Evolutionary conservation across 345 rosid genomes (phyloP).

Genomic region (Ceriops decandra): DNA sequence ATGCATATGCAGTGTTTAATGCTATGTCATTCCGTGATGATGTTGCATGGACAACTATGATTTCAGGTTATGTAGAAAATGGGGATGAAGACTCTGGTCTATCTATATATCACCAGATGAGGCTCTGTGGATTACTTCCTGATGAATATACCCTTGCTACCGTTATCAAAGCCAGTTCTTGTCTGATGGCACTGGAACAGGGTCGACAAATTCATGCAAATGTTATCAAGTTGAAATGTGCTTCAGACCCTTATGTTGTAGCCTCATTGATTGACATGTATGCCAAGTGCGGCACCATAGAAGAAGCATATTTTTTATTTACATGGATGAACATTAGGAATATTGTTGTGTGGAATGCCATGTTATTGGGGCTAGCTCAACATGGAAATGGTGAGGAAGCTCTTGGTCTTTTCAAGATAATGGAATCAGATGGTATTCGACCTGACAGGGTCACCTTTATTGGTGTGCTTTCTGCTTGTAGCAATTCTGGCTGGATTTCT

Average conservation of each 20-base stretch:
- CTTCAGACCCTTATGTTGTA: slow-evolving; percentile 41
- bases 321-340: slow-evolving; percentile 32
- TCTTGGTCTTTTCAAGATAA: slow-evolving; percentile 37
- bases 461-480: slow-evolving; percentile 54
- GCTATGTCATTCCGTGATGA: slow-evolving; percentile 43
- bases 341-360: slow-evolving; percentile 46
- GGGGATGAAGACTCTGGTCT: slow-evolving; percentile 54
- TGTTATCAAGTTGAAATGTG: slow-evolving; percentile 45
- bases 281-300: slow-evolving; percentile 63
- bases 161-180: slow-evolving; percentile 57
- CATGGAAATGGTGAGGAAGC: slow-evolving; percentile 57
- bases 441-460: slow-evolving; percentile 51
- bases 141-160: slow-evolving; percentile 63
- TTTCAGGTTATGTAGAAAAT: slow-evolving; percentile 60
- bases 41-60: slow-evolving; percentile 74
- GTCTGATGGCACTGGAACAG: slow-evolving; percentile 53
- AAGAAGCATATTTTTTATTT: slow-evolving; percentile 47
- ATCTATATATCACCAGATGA: slow-evolving; percentile 52
- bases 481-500: slow-evolving; percentile 46
- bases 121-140: slow-evolving; percentile 45
- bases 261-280: slow-evolving; percentile 69
- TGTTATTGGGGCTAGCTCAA: slow-evolving; percentile 54
- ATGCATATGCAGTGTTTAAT: slow-evolving; percentile 40
- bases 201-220: slow-evolving; percentile 66
- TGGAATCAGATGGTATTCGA: slow-evolving; percentile 34